Conservation (phyloP, 2,329 filamentous ascomycete species). For the Neofusicoccum ribis region DNA sequence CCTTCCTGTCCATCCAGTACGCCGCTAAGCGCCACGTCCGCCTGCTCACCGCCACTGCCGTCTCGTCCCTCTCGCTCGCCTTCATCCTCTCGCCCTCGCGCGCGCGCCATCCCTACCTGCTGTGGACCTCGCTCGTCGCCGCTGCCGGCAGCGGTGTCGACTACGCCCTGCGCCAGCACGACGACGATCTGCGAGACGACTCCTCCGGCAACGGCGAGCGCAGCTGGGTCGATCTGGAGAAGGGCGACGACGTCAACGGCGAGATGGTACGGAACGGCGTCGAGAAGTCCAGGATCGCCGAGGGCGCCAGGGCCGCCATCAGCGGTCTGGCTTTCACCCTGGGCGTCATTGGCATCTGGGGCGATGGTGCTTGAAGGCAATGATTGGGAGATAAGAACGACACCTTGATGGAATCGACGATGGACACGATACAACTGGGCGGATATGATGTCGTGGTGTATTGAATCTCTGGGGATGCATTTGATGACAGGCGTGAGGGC, state of each 20-base stretch:
- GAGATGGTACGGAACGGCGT: constrained; percentile 51
- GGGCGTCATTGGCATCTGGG: constrained; percentile 52
- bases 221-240: constrained; percentile 26
- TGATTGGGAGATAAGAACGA: background rate
- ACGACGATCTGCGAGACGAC: constrained; percentile 10
- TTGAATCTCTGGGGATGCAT: background rate
- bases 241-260: constrained; percentile 49
- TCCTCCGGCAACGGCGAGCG: constrained; percentile 22
- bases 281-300: constrained; percentile 42
- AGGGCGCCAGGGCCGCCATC: constrained; percentile 45
- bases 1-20: constrained; percentile 60
- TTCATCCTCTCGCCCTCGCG: constrained; percentile 74
- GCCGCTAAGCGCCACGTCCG: constrained; percentile 67
- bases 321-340: constrained; percentile 48
- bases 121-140: constrained; percentile 77
- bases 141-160: constrained; percentile 46
- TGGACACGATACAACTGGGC: background rate
- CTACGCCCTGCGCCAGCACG: constrained; percentile 30
- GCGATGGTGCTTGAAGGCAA: constrained; percentile 40
- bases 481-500: constrained; percentile 2
- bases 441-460: background rate
- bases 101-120: constrained; percentile 81
- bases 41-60: constrained; percentile 67
- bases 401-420: background rate
- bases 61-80: constrained; percentile 72